Evolutionary conservation across 352 stramenopile species (phyloP).

Genomic region (Pythium pectinolyticum): DNA sequence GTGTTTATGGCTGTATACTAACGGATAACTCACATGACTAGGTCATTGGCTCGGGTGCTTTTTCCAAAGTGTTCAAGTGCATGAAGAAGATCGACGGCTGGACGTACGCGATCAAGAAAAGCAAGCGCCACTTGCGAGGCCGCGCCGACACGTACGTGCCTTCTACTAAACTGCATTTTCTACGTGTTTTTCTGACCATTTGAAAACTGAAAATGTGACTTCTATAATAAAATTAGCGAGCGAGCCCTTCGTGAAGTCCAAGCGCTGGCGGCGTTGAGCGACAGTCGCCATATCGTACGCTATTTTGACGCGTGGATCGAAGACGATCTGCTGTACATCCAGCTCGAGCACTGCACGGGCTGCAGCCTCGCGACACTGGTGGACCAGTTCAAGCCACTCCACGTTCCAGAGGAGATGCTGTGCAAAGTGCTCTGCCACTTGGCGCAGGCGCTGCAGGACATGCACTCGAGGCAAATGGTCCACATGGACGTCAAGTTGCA

Average conservation of each 20-base stretch:
- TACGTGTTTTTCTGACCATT: neutral
- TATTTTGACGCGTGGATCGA: constrained; percentile 90
- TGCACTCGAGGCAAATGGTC: constrained; percentile 83
- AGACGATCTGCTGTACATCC: constrained; percentile 87
- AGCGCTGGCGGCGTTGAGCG: constrained; percentile 73
- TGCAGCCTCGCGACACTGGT: constrained; percentile 67
- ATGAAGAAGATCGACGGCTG: constrained; percentile 87
- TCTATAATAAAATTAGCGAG: constrained; percentile 47
- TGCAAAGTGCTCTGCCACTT: constrained; percentile 79
- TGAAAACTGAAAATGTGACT: neutral
- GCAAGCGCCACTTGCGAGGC: constrained; percentile 79
- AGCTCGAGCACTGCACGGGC: constrained; percentile 71
- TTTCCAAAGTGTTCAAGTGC: constrained; percentile 88
- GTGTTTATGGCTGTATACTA: neutral
- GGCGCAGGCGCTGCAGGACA: constrained; percentile 74
- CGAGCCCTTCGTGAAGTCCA: constrained; percentile 81
- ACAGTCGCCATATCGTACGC: constrained; percentile 75
- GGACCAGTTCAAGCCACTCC: constrained; percentile 60
- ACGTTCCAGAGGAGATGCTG: constrained; percentile 68
- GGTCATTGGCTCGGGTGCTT: constrained; percentile 80
- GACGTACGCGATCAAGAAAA: constrained; percentile 88
- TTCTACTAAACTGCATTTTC: neutral
- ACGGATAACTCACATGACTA: constrained; percentile 12
- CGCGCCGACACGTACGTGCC: constrained; percentile 78
- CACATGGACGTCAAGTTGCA: constrained; percentile 89